Percentiles rank a stretch among this genome's conserved stretches.
phyloP scores from a whole-genome alignment of 805 yeast genomes.

The Pichia eremophila region DNA sequence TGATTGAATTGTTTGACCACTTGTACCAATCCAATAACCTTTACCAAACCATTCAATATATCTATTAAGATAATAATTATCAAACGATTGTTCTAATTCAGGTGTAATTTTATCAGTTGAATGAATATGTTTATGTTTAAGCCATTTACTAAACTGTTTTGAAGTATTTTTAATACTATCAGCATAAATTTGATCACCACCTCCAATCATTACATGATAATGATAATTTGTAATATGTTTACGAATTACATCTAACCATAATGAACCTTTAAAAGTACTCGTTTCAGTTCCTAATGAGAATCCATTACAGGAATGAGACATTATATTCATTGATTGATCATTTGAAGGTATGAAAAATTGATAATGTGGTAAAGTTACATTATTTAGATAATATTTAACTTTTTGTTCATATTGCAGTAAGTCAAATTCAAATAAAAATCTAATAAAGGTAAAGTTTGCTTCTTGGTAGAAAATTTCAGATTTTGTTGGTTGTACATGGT shows the following conservation, averaged over 20 bases:
- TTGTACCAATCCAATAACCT: slow-evolving; percentile 72
- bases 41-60: slow-evolving; percentile 85
- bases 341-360: slow-evolving; percentile 63
- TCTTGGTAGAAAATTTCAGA: slow-evolving; percentile 35
- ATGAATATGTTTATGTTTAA: slow-evolving; percentile 39
- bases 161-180: slow-evolving; percentile 66
- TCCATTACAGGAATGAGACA: slow-evolving; percentile 87
- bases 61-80: slow-evolving; percentile 58
- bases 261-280: slow-evolving; percentile 52
- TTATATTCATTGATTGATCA: slow-evolving; percentile 63
- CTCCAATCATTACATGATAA: slow-evolving; percentile 94
- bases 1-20: slow-evolving; percentile 57
- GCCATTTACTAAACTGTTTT: slow-evolving; percentile 52
- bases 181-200: slow-evolving; percentile 92
- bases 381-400: slow-evolving; percentile 54
- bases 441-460: slow-evolving; percentile 48
- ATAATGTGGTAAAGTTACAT: slow-evolving; percentile 30
- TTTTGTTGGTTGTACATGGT: slow-evolving; percentile 7
- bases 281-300: slow-evolving; percentile 72
- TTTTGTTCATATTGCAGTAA: slow-evolving; percentile 46
- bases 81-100: slow-evolving; percentile 45
- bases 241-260: slow-evolving; percentile 79
- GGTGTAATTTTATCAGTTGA: slow-evolving; percentile 33
- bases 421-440: slow-evolving; percentile 48
- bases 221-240: slow-evolving; percentile 44